These are phyloP conservation scores for Leucogyrophana mollusca DNA, from an alignment of 768 basidiomycete genomes.

Conservation along the genomic window DNA sequence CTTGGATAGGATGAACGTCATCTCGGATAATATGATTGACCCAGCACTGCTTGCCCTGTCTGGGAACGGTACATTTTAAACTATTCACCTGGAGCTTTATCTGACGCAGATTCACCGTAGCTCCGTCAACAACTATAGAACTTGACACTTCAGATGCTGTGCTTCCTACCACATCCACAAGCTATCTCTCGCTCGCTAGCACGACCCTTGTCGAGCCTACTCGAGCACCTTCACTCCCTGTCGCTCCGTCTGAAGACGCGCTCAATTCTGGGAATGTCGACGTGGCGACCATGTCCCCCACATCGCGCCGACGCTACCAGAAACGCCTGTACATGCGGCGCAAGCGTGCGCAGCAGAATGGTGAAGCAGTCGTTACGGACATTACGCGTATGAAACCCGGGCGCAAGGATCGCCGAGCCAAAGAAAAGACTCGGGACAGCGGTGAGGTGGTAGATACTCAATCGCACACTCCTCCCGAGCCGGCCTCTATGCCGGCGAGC, in stretches of 20 bases:
- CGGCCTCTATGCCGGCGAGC: constrained; percentile 9
- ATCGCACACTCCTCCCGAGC: constrained; percentile 7
- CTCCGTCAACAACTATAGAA: no score
- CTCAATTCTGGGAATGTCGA: constrained; percentile 9
- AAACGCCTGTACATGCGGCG: constrained; percentile 75
- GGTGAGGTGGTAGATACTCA: constrained; percentile 18
- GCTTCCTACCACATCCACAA: no score
- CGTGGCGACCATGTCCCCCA: constrained; percentile 39
- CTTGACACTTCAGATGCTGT: no score
- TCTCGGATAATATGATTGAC: constrained; percentile 25
- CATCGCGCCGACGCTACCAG: constrained; percentile 49
- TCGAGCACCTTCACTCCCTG: background rate
- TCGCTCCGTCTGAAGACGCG: background rate
- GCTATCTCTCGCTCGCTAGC: no score
- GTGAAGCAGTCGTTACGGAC: constrained; percentile 31
- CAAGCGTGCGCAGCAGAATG: constrained; percentile 54
- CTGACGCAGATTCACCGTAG: no score
- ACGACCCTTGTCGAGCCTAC: background rate
- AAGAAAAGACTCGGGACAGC: constrained; percentile 14
- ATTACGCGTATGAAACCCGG: constrained; percentile 43
- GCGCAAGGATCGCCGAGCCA: constrained; percentile 16
- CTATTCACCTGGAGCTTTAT: no score
- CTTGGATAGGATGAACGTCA: no score
- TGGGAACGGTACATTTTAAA: constrained; percentile 3
- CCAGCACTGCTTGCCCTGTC: constrained; percentile 28